Evolutionary conservation across 257 asterid genomes (phyloP).

Genomic region (Petunia axillaris): DNA sequence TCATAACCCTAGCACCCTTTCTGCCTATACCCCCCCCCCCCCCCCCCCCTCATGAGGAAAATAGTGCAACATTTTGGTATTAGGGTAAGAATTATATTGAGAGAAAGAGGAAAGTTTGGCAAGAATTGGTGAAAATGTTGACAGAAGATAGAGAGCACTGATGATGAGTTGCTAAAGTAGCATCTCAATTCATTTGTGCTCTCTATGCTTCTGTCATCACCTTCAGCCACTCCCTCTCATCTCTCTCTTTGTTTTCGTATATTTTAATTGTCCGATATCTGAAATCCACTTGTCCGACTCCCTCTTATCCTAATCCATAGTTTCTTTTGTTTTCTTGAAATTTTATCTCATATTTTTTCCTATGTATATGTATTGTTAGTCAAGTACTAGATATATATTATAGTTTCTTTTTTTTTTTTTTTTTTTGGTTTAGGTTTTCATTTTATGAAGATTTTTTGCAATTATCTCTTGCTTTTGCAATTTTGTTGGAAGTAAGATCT

Average conservation of each 20-base stretch:
- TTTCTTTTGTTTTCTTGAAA: too few species aligned
- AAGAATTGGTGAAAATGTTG: slow-evolving; percentile 26
- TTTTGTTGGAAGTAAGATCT: background rate
- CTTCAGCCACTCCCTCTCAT: background rate
- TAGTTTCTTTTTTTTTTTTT: background rate
- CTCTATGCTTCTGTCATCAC: slow-evolving; percentile 36
- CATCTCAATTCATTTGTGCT: slow-evolving; percentile 34
- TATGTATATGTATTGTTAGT: too few species aligned
- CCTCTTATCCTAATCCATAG: too few species aligned
- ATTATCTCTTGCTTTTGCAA: background rate
- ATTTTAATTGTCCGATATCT: too few species aligned
- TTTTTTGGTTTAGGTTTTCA: background rate
- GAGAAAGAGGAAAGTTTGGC: background rate
- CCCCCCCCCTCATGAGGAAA: background rate
- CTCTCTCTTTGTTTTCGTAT: background rate
- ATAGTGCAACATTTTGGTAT: background rate
- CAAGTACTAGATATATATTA: background rate
- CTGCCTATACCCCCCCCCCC: background rate
- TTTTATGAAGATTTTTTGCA: background rate
- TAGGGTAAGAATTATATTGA: background rate
- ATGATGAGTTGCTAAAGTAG: slow-evolving; percentile 31
- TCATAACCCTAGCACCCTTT: slow-evolving; percentile 2
- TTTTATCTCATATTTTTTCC: too few species aligned
- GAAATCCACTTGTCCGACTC: too few species aligned
- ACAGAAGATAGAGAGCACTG: slow-evolving; percentile 39